These are phyloP conservation scores for Mortierella sp. DNA, from an alignment of 371 early-diverging fungal genomes.

Conservation along the genomic window DNA sequence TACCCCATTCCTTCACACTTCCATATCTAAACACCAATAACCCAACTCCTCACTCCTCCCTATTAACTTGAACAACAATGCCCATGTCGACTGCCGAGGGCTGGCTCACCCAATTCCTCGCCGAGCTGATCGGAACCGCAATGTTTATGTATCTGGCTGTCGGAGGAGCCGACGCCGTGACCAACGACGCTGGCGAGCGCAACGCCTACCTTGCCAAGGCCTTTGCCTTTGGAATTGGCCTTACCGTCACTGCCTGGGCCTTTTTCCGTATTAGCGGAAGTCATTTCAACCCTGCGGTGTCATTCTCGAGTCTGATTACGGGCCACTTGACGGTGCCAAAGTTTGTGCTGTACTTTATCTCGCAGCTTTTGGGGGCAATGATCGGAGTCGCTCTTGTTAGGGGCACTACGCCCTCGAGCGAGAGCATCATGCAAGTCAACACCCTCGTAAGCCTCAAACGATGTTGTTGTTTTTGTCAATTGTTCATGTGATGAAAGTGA, in stretches of 20 bases:
- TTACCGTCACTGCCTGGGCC: constrained; percentile 60
- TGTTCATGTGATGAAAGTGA: neutral
- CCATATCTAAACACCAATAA: neutral
- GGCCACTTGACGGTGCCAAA: constrained; percentile 61
- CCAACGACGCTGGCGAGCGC: constrained; percentile 14
- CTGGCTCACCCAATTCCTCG: constrained; percentile 40
- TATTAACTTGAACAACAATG: neutral
- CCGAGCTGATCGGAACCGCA: constrained; percentile 67
- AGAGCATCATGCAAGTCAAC: constrained; percentile 55
- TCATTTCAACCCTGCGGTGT: constrained; percentile 72
- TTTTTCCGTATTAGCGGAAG: constrained; percentile 70
- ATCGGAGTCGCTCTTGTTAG: constrained; percentile 61
- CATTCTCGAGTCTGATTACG: constrained; percentile 52
- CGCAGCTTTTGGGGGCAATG: constrained; percentile 67
- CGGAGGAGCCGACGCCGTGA: constrained; percentile 57
- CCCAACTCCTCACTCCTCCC: neutral
- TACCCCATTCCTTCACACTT: neutral
- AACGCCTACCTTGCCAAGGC: constrained; percentile 16
- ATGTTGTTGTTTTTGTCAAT: neutral
- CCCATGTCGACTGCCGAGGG: constrained; percentile 15
- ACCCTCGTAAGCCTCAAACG: constrained; percentile 39
- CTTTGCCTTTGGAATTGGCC: constrained; percentile 38
- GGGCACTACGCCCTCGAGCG: constrained; percentile 53
- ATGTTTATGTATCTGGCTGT: constrained; percentile 68
- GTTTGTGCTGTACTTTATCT: constrained; percentile 61